Evolutionary conservation across 257 asterid species (phyloP), one percentile per base, ranked within the genome.

Genomic region (Rehmannia glutinosa): DNA sequence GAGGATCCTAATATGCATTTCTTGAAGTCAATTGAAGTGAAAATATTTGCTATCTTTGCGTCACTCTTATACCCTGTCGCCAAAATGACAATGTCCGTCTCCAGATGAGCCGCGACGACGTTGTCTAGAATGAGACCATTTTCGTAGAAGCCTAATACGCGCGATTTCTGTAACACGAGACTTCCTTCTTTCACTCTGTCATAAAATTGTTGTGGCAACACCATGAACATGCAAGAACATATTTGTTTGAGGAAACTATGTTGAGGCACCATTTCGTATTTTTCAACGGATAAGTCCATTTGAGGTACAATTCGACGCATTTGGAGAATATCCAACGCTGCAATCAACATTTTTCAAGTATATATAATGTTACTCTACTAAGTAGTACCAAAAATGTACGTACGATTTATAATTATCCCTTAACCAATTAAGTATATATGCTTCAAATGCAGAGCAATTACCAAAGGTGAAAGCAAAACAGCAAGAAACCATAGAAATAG

Each of bases 21-120:
- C 73, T 75, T 78, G 72, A 82, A 84, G 10, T 78, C 12, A 7
- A 62, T 12, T 5, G 85, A 82, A 20, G 79, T 42, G 70, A 84
- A 84, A 27, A 82, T 69, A 17, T 70, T 73, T 1, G 83, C 64
- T 10, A 87, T 28, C 67, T 84, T 87, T 66, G 74, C 76, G 16
- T 82, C 82, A 2, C 95, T 77, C 69, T 65, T 79, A 32, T 69
- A 87, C 24, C 95, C 95, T 0, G 91, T 84, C 8, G 89, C 91
- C 12, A 87, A 82, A 2, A 87, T 78, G 66, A 82, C 73, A 2
- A 82, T 3, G 16, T 84, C 91, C 0, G 88, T 65, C 41, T 74
- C 83, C 35, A 84, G 5, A 45, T 66, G 61, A 3, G 16, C 41
- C 2, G 23, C 57, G 5, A 62, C 71, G 8, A 62, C 71, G 13